Evolutionary conservation across 176 grass and related monocot species (phyloP).

Genomic region (Lolium rigidum): DNA sequence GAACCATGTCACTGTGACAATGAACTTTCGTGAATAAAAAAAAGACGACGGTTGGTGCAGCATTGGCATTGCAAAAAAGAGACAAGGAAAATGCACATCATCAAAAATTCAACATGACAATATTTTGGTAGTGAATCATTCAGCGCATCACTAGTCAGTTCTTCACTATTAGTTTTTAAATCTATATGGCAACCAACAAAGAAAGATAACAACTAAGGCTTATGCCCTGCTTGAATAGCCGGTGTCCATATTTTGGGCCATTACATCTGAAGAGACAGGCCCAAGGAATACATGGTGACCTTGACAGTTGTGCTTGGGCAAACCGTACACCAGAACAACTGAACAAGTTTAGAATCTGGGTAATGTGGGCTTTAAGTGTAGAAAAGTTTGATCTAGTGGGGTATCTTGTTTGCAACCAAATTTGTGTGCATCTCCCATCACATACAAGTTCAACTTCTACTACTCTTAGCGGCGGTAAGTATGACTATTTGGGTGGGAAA

Average conservation of each 20-base stretch:
- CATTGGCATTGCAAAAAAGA: neutral
- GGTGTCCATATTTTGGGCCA: neutral
- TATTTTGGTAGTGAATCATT: neutral
- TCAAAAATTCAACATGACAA: neutral
- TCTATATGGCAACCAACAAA: neutral
- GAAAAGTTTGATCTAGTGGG: neutral
- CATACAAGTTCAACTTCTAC: neutral
- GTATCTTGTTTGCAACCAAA: too few relatives aligned
- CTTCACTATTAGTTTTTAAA: neutral
- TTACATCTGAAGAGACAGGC: neutral
- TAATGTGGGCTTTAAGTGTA: neutral
- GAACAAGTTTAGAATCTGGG: neutral
- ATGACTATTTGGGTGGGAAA: neutral
- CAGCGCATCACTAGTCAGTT: neutral
- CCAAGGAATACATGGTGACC: neutral
- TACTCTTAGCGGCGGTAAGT: neutral
- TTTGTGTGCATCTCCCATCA: neutral
- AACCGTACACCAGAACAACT: neutral
- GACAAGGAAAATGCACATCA: neutral
- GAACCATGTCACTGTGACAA: neutral
- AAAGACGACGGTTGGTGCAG: neutral
- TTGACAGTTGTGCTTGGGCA: neutral
- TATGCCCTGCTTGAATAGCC: neutral
- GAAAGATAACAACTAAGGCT: slow-evolving; percentile 3
- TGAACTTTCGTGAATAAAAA: slow-evolving; percentile 1